Base-by-base conservation (phyloP, 352 stramenopile genomes). In the Thalassiosira sp. region DNA sequence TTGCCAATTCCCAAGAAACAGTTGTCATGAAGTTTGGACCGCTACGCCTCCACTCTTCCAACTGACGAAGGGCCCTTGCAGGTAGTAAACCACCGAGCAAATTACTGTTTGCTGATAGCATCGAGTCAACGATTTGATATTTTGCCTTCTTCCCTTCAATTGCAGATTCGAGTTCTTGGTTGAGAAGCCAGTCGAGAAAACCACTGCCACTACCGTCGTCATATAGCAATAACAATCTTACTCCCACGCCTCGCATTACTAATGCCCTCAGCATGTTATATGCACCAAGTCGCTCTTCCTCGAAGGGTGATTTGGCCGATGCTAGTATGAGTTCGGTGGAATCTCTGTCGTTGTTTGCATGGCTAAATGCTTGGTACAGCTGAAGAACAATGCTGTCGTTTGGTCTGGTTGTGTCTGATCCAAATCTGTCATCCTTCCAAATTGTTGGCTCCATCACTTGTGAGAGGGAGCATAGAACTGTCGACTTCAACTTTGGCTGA, bases 231-330 rank as follows among this genome's bases (percentile, higher is more conserved):
- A 79, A 45, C 40, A 79, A 46, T 27, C 60, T 31, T 3, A 79
- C 7, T 27, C 53, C 24, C 33, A 42, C 51, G 37, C 54, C 51
- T 45, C 71, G 43, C 61, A 72, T 73, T 46, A 68, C 61, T 33
- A 79, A 15, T 45, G 71, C 61, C 40, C 51, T 37, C 13, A 79
- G 51, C 3, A 79, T 28, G 15, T 56, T 66, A 28, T 73, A 79
- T 27, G 62, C 71, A 33, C 61, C 71, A 20, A 79, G 42, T 63
- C 71, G 56, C 27, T 79, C 71, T 73, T 79, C 71, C 33, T 70
- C 54, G 45, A 79, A 79, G 1, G 71, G 71, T 25, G 71, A 79
- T 61, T 79, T 79, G 3, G 71, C 71, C 22, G 71, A 79, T 69
- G 62, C 13, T 10, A 79, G 24, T 20, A 79, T 25, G 3, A 67